Conservation (phyloP, 2,329 filamentous ascomycete species). For the Penicillium sp. region DNA sequence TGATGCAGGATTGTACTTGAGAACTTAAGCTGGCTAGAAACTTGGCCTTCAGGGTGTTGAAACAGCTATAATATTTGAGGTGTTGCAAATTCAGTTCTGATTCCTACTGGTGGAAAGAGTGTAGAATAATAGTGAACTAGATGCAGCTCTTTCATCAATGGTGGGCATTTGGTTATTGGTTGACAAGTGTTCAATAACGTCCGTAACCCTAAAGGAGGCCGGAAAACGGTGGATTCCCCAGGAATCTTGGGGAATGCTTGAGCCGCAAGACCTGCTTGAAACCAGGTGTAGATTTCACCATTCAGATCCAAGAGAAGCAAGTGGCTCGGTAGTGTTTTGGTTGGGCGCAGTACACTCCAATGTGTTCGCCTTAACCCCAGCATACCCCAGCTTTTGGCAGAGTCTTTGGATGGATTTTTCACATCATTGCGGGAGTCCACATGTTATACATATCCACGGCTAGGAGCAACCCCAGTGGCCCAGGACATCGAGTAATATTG, state of each 20-base stretch:
- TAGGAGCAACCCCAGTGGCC: not conserved
- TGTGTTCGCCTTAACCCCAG: not conserved
- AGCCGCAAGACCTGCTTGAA: not conserved
- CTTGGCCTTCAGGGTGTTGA: not conserved
- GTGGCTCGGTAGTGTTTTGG: not conserved
- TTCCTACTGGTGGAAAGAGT: not conserved
- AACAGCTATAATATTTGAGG: not conserved
- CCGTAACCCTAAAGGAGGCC: not conserved
- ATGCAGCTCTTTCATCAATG: not conserved
- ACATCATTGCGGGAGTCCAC: not conserved
- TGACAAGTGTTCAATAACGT: not conserved
- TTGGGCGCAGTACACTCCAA: not conserved
- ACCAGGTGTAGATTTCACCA: not conserved
- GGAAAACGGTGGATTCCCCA: not conserved
- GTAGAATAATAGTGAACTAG: not conserved
- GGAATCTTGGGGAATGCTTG: not conserved
- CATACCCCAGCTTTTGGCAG: not conserved
- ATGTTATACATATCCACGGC: not conserved
- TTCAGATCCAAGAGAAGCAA: not conserved
- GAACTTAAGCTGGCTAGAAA: not conserved
- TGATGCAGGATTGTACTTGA: slow-evolving; percentile 22
- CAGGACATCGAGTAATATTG: not conserved
- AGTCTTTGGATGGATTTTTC: not conserved
- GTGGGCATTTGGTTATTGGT: not conserved
- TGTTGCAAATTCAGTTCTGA: not conserved